Conservation (phyloP, 352 stramenopile genomes). For the Globisporangium nagaii region DNA sequence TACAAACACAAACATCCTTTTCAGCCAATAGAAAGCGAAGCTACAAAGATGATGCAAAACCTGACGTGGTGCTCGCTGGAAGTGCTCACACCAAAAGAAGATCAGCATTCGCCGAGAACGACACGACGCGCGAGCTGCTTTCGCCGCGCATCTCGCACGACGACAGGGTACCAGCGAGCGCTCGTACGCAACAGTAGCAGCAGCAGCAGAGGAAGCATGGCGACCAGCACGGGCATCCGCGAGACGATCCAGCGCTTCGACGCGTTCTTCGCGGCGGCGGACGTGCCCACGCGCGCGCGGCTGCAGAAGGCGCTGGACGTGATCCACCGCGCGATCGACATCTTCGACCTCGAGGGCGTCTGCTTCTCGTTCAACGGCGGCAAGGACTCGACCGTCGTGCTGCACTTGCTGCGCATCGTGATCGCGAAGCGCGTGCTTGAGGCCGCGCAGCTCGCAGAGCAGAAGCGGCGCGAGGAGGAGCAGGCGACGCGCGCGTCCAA, state of each 20-base stretch:
- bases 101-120: too few relatives aligned
- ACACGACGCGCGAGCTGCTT: too few relatives aligned
- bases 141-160: too few relatives aligned
- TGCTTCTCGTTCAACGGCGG: slow-evolving; percentile 92
- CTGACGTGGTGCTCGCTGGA: slow-evolving; percentile 1
- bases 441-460: slow-evolving; percentile 17
- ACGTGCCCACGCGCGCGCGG: slow-evolving; percentile 34
- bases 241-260: slow-evolving; percentile 49
- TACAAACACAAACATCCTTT: neutral
- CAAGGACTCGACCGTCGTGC: slow-evolving; percentile 90
- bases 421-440: slow-evolving; percentile 68
- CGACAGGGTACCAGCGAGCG: too few relatives aligned
- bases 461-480: neutral
- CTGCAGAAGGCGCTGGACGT: slow-evolving; percentile 71
- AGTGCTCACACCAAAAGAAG: neutral
- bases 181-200: neutral
- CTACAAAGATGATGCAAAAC: neutral
- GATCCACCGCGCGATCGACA: slow-evolving; percentile 73
- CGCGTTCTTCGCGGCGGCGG: slow-evolving; percentile 43
- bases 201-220: neutral
- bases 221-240: slow-evolving; percentile 8
- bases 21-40: neutral
- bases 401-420: slow-evolving; percentile 86
- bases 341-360: slow-evolving; percentile 66
- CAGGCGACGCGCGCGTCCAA: slow-evolving; percentile 15